Evolutionary conservation across 1,139 yeast genomes (phyloP), one percentile per base, ranked within the genome.

Genomic region (Zygotorulaspora mrakii): DNA sequence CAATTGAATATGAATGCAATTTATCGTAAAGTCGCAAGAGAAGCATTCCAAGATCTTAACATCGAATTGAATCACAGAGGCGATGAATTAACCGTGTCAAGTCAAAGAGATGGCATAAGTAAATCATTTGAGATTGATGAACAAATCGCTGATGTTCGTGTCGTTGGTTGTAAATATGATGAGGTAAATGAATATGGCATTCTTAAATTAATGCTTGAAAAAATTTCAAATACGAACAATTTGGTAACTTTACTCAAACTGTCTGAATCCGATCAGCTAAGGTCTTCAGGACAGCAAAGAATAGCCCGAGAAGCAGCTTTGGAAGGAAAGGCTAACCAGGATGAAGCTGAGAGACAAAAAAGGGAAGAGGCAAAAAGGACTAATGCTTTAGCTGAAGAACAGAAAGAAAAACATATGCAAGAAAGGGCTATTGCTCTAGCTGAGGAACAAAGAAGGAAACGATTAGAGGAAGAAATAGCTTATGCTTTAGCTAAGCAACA

Each of bases 1-100:
- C 37, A 45, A 16, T 23, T 57, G n/a, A 54, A 59, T 31, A 26
- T 50, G 41, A 35, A 42, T 9, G 40, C 42, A 6, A 39, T 57
- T 22, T 46, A 49, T 14, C 48, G 48, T 13, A 50, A 46, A 40
- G 28, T 56, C n/a, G 56, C 60, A 26, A 55, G 49, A 22, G 40
- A 49, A 24, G 25, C 43, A 5, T 59, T 55, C 39, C 47, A 47
- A 27, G 59, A 57, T 40, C 58, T 53, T 37, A 47, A 49, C 13
- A 45, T 59, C 23, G 59, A 55, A 35, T 42, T 59, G 35, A 49
- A 49, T 25, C 52, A 56, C 36, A 46, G 48, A 26, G 61, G 61
- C 22, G 47, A 45, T 17, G 51, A 47, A 26, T 41, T 59, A 11
- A 29, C 38, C 11, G 40, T 59, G 6, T 22, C 36, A 16, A 55